phyloP scores from a whole-genome alignment of 257 asterid species.

The Nicotiana knightiana region DNA sequence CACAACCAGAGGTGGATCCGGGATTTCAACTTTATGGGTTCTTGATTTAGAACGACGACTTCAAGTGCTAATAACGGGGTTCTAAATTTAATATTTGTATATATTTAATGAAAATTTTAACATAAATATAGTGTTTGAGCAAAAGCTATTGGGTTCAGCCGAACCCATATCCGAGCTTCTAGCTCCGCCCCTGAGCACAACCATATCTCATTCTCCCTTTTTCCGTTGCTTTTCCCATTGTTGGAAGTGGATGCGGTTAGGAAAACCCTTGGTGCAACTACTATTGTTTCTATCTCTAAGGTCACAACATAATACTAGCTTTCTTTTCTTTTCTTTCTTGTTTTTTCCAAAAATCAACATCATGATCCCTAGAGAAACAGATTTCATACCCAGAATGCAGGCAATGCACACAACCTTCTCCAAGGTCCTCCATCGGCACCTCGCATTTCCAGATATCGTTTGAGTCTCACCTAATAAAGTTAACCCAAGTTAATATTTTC shows the following conservation, averaged over 20 bases:
- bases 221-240: neutral
- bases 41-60: too few species aligned
- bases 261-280: neutral
- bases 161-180: too few species aligned
- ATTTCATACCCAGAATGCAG: constrained; percentile 87
- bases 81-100: too few species aligned
- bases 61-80: too few species aligned
- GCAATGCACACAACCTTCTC: constrained; percentile 94
- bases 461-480: constrained; percentile 80
- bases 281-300: neutral
- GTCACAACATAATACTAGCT: neutral
- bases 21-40: too few species aligned
- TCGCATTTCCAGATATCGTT: constrained; percentile 95
- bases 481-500: constrained; percentile 2
- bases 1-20: neutral
- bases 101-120: too few species aligned
- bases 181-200: neutral
- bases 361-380: neutral
- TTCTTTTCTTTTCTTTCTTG: neutral
- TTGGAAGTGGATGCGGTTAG: neutral
- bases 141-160: too few species aligned
- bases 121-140: too few species aligned
- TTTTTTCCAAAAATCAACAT: neutral
- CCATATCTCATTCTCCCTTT: neutral
- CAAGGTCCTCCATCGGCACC: constrained; percentile 99